Evolutionary conservation across 176 grass and related monocot genomes (phyloP).

Genomic region (Metroxylon sagu): DNA sequence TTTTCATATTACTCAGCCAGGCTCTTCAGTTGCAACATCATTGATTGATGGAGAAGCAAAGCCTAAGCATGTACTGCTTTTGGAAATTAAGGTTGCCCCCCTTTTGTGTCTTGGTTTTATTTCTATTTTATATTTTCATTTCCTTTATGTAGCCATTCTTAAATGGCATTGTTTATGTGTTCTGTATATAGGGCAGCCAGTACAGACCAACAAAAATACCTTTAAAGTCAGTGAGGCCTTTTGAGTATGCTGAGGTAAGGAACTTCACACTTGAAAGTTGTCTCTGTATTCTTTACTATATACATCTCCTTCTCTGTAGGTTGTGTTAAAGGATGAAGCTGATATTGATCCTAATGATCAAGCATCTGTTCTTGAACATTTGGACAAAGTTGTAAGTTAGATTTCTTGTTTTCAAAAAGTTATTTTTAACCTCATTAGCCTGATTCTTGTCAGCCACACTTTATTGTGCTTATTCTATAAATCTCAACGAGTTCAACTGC

Average conservation of each 20-base stretch:
- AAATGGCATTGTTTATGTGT: constrained; percentile 17
- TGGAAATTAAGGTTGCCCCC: constrained; percentile 67
- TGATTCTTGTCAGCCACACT: background rate
- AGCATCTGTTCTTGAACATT: constrained; percentile 37
- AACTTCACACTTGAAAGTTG: background rate
- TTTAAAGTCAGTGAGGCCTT: constrained; percentile 67
- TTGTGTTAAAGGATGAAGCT: constrained; percentile 55
- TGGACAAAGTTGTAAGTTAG: constrained; percentile 61
- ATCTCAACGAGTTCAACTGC: constrained; percentile 5
- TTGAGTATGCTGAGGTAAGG: constrained; percentile 64
- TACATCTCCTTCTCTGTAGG: constrained; percentile 31
- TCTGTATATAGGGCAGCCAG: constrained; percentile 43
- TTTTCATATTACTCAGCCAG: constrained; percentile 87
- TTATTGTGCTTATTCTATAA: constrained; percentile 1
- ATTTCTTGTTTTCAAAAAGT: too few species aligned
- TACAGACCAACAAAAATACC: constrained; percentile 78
- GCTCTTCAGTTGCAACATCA: constrained; percentile 76
- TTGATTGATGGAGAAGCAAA: constrained; percentile 63
- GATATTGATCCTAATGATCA: constrained; percentile 51
- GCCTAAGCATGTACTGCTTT: constrained; percentile 59
- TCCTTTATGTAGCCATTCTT: constrained; percentile 2
- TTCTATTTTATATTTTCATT: constrained; percentile 7
- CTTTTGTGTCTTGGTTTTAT: background rate
- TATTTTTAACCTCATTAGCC: too few species aligned
- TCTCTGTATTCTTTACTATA: too few species aligned